Percentiles rank a stretch among this genome's conserved stretches.
These are phyloP conservation scores for Prunus salicina DNA, from an alignment of 306 rosid genomes.

Conservation along the genomic window DNA sequence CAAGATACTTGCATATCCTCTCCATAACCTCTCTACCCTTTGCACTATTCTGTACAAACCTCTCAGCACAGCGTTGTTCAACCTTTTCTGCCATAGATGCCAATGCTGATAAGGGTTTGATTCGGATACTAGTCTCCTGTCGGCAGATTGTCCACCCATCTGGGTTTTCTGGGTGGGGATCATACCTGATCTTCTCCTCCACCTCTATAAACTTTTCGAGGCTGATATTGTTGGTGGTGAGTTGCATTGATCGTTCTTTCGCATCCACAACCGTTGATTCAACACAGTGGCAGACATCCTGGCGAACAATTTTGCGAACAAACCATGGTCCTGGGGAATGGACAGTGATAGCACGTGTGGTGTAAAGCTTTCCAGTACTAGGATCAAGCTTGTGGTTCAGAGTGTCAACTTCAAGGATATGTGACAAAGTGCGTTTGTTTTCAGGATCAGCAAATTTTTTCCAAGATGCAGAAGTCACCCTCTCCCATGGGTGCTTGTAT, in stretches of 20 bases:
- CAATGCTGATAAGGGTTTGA: constrained; percentile 80
- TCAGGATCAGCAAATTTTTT: constrained; percentile 86
- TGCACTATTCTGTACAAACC: constrained; percentile 73
- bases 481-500: constrained; percentile 93
- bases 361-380: constrained; percentile 60
- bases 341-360: constrained; percentile 69
- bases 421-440: constrained; percentile 67
- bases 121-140: constrained; percentile 71
- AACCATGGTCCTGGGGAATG: constrained; percentile 91
- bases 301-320: constrained; percentile 64
- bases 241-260: constrained; percentile 51
- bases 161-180: constrained; percentile 73
- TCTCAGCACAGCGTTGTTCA: constrained; percentile 82
- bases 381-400: constrained; percentile 57
- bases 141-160: constrained; percentile 68
- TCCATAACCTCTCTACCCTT: constrained; percentile 96
- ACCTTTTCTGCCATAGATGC: constrained; percentile 89
- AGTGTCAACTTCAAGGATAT: constrained; percentile 80
- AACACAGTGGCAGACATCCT: constrained; percentile 80
- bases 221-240: constrained; percentile 56
- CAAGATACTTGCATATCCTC: constrained; percentile 86
- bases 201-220: constrained; percentile 76
- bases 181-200: constrained; percentile 68
- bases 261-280: constrained; percentile 74
- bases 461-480: constrained; percentile 90